A percentile compares a stretch with the other conserved stretches of the same genome.
These are phyloP conservation scores for Trichoderma erinaceum DNA, from an alignment of 495 filamentous ascomycete genomes.

Conservation along the genomic window DNA sequence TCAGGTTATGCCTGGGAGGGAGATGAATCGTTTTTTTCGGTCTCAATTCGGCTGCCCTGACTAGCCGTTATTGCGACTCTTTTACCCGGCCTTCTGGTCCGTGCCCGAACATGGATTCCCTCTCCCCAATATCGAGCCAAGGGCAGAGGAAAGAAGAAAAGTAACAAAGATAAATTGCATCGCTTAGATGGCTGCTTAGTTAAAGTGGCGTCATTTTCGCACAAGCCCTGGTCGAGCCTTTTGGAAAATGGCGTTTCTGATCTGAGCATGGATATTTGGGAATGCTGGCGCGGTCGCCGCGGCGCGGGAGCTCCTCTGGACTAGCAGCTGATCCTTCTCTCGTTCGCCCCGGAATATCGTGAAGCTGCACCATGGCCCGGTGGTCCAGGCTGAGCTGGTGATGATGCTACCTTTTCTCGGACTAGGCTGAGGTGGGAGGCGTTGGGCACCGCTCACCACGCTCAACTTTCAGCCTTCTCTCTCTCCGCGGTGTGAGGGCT, in stretches of 20 bases:
- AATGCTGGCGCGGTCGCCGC: neutral
- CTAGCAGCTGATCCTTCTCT: neutral
- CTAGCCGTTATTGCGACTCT: conserved; percentile 3
- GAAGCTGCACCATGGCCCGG: neutral
- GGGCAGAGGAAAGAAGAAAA: neutral
- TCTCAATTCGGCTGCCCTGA: conserved; percentile 13
- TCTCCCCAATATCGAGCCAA: conserved; percentile 5
- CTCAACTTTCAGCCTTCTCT: conserved; percentile 12
- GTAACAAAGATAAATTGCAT: conserved; percentile 11
- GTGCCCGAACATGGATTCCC: neutral
- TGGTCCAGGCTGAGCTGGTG: neutral
- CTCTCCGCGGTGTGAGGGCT: neutral
- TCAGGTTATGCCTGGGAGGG: conserved; percentile 8
- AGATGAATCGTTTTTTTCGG: conserved; percentile 6
- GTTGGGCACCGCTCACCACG: conserved; percentile 1
- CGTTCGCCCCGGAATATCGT: neutral
- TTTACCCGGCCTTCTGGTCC: conserved; percentile 5
- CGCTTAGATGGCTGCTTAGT: conserved; percentile 9
- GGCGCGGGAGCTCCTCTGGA: neutral
- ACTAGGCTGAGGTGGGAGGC: neutral
- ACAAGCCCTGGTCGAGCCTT: neutral
- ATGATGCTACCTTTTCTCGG: neutral
- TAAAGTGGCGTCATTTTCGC: conserved; percentile 9
- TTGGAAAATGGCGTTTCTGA: conserved; percentile 6
- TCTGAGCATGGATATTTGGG: conserved; percentile 10